A percentile compares a stretch with the other conserved stretches of the same genome.
These are phyloP conservation scores for Metschnikowia corniflorae DNA, from an alignment of 805 yeast genomes.

Conservation along the genomic window DNA sequence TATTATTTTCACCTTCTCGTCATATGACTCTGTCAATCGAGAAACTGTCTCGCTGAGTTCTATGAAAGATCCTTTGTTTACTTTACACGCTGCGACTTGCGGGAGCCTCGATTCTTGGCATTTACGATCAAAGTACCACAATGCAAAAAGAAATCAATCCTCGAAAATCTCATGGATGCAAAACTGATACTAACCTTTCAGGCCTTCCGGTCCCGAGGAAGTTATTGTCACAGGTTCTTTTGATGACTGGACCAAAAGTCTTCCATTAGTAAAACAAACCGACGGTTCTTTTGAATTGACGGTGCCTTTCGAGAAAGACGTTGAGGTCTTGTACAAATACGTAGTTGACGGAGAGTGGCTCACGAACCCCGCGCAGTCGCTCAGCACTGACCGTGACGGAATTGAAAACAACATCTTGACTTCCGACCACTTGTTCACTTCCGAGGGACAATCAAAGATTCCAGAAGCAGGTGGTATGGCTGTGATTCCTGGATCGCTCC, in stretches of 20 bases:
- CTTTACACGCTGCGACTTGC: no score
- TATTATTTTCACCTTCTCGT: no score
- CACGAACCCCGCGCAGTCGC: slow-evolving; percentile 35
- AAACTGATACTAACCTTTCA: slow-evolving; percentile 28
- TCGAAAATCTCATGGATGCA: no score
- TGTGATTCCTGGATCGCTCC: slow-evolving; percentile 12
- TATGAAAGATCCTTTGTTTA: no score
- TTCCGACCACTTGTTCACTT: slow-evolving; percentile 29
- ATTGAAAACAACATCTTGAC: slow-evolving; percentile 50
- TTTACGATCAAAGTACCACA: no score
- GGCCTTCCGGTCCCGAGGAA: slow-evolving; percentile 45
- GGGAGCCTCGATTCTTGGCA: no score
- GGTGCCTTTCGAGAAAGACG: slow-evolving; percentile 47
- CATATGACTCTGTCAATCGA: no score
- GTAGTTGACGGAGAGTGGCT: slow-evolving; percentile 72
- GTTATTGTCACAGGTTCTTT: slow-evolving; percentile 62
- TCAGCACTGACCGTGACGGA: slow-evolving; percentile 48
- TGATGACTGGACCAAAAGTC: slow-evolving; percentile 53
- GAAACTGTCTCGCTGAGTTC: no score
- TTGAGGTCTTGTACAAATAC: slow-evolving; percentile 51
- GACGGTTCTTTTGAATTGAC: slow-evolving; percentile 60
- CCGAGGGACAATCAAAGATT: slow-evolving; percentile 11
- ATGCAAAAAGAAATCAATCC: no score
- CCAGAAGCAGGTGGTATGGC: slow-evolving; percentile 20
- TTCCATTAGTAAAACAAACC: slow-evolving; percentile 56